These are phyloP conservation scores for Aspergillus melleus DNA, from an alignment of 2,329 filamentous ascomycete species.

Conservation along the genomic window DNA sequence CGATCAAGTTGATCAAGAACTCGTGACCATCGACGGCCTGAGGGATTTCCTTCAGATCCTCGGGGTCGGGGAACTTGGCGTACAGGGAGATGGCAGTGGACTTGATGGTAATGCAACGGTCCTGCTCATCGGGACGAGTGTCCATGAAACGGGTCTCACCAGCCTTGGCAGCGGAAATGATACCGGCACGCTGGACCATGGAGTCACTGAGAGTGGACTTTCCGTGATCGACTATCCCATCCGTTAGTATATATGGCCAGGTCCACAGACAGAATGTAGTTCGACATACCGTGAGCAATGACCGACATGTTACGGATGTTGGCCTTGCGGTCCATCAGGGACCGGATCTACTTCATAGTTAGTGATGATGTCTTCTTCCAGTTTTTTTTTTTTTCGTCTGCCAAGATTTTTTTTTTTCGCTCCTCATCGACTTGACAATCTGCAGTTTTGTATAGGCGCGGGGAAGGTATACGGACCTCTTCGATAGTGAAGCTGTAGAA, in stretches of 20 bases:
- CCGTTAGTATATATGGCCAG: background rate
- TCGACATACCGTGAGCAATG: slow-evolving; percentile 85
- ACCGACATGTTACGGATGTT: slow-evolving; percentile 97
- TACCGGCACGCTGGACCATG: slow-evolving; percentile 98
- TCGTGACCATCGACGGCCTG: slow-evolving; percentile 86
- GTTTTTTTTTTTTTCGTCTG: background rate
- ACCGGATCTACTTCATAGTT: slow-evolving; percentile 42
- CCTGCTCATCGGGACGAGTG: slow-evolving; percentile 96
- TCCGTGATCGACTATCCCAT: slow-evolving; percentile 82
- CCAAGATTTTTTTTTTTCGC: background rate
- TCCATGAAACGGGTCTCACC: slow-evolving; percentile 95
- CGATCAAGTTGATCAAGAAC: slow-evolving; percentile 99
- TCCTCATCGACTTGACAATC: background rate
- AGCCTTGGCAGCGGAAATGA: slow-evolving; percentile 97
- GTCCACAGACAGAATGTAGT: background rate
- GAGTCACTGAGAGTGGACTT: slow-evolving; percentile 99
- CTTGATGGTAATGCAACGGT: slow-evolving; percentile 99
- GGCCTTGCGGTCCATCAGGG: slow-evolving; percentile 52
- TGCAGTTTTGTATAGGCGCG: background rate
- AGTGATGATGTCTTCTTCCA: slow-evolving; percentile 11
- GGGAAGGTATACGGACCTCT: slow-evolving; percentile 57
- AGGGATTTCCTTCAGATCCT: slow-evolving; percentile 93
- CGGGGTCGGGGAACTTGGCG: slow-evolving; percentile 73
- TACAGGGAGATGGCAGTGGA: slow-evolving; percentile 99
- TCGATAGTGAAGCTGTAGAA: slow-evolving; percentile 90